Conservation (phyloP, 805 yeast genomes). For the Metschnikowia drakensbergensis region DNA sequence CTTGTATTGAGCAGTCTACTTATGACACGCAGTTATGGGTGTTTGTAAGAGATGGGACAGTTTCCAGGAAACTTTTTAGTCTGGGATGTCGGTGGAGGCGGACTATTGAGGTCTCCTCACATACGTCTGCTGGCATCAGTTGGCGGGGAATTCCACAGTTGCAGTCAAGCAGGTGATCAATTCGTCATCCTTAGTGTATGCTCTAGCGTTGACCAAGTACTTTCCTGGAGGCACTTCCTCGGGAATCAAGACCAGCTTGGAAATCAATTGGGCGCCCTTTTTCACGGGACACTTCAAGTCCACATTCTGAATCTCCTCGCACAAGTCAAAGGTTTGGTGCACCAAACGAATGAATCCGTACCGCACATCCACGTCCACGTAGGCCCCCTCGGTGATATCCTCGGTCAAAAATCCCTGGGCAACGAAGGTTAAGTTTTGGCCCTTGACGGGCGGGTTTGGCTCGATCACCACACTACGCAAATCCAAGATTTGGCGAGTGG, state of each 20-base stretch:
- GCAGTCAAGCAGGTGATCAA: constrained; percentile 83
- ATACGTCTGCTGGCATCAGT: background rate
- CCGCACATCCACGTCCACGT: constrained; percentile 89
- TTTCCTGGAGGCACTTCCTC: constrained; percentile 93
- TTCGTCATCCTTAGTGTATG: constrained; percentile 79
- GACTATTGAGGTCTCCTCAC: no score
- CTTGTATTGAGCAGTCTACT: no score
- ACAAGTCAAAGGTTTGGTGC: constrained; percentile 87
- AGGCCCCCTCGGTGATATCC: constrained; percentile 76
- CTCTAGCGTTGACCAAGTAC: constrained; percentile 83
- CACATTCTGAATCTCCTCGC: constrained; percentile 81
- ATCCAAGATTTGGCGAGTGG: constrained; percentile 57
- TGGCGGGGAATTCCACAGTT: constrained; percentile 52
- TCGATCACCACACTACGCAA: constrained; percentile 55
- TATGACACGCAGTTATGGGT: no score
- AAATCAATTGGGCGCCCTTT: constrained; percentile 62
- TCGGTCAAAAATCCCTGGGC: constrained; percentile 65
- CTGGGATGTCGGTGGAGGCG: no score
- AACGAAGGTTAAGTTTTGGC: constrained; percentile 72
- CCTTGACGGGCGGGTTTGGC: constrained; percentile 90
- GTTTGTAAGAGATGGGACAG: no score
- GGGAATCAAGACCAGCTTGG: constrained; percentile 79
- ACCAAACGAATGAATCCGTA: constrained; percentile 87
- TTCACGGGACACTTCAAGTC: constrained; percentile 81
- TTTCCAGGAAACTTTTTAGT: no score